Evolutionary conservation across 768 basidiomycete genomes (phyloP).

Genomic region (Cystoderma amianthinum): DNA sequence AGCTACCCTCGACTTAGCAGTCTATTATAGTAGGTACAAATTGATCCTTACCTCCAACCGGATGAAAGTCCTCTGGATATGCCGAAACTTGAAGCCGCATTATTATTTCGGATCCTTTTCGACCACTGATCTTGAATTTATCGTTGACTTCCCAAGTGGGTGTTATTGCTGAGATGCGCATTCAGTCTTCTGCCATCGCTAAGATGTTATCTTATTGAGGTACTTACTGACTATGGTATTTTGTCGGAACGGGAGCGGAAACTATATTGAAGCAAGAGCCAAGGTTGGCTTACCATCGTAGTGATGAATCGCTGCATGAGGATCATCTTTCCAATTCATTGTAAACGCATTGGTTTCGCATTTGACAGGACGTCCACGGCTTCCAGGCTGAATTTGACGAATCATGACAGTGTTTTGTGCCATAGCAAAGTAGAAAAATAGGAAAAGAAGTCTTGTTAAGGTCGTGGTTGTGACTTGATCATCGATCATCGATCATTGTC

Average conservation of each 20-base stretch:
- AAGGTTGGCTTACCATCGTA: background rate
- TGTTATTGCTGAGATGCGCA: conserved; percentile 12
- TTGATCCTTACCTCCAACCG: conserved; percentile 15
- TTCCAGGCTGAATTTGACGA: background rate
- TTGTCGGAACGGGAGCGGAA: too few species aligned
- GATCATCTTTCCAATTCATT: background rate
- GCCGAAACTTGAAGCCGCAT: conserved; percentile 18
- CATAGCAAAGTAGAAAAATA: too few species aligned
- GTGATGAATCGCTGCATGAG: background rate
- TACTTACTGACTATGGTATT: too few species aligned
- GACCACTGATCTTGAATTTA: conserved; percentile 14
- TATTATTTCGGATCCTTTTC: conserved; percentile 20
- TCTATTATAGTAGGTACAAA: too few species aligned
- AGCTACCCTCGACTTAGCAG: conserved; percentile 15
- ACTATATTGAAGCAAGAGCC: too few species aligned
- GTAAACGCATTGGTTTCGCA: background rate
- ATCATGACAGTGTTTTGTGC: too few species aligned
- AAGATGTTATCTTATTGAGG: too few species aligned
- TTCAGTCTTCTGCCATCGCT: too few species aligned
- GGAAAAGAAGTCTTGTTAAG: too few species aligned
- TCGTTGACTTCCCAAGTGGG: conserved; percentile 14
- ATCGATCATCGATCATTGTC: too few species aligned
- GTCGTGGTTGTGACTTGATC: too few species aligned
- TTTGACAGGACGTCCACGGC: background rate
- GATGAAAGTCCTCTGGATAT: conserved; percentile 15